Conservation (phyloP, 129 eudicot species). For the Artemisia argyi region DNA sequence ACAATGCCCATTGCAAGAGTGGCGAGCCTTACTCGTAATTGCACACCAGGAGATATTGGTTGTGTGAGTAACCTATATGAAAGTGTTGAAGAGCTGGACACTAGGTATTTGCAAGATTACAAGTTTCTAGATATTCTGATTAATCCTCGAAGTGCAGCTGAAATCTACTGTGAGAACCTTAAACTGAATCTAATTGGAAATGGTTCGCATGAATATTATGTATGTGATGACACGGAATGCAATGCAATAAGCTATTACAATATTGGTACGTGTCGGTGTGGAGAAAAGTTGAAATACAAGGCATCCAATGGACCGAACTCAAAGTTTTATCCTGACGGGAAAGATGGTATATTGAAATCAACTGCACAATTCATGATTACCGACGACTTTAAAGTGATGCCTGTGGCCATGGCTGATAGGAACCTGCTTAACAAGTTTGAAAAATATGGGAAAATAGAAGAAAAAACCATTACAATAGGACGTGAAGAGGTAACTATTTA, state of each 20-base stretch:
- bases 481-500: constrained; percentile 23
- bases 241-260: constrained; percentile 10
- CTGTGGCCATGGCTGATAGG: constrained; percentile 29
- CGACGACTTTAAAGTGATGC: constrained; percentile 22
- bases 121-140: constrained; percentile 21
- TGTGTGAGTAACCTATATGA: constrained; percentile 27
- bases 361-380: constrained; percentile 29
- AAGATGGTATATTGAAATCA: constrained; percentile 20
- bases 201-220: background rate
- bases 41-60: constrained; percentile 20
- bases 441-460: constrained; percentile 25
- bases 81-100: constrained; percentile 25
- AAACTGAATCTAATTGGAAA: constrained; percentile 6
- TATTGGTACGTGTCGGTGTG: constrained; percentile 25
- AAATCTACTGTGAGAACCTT: constrained; percentile 21
- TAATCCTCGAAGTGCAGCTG: constrained; percentile 31
- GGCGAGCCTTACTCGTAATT: background rate
- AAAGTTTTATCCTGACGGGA: background rate
- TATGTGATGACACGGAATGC: background rate
- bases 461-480: constrained; percentile 9
- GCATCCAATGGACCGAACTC: background rate
- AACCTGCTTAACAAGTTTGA: constrained; percentile 20
- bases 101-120: background rate
- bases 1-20: constrained; percentile 35
- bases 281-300: background rate